These are phyloP conservation scores for Artemisia argyi DNA, from an alignment of 129 eudicot genomes.

Conservation along the genomic window DNA sequence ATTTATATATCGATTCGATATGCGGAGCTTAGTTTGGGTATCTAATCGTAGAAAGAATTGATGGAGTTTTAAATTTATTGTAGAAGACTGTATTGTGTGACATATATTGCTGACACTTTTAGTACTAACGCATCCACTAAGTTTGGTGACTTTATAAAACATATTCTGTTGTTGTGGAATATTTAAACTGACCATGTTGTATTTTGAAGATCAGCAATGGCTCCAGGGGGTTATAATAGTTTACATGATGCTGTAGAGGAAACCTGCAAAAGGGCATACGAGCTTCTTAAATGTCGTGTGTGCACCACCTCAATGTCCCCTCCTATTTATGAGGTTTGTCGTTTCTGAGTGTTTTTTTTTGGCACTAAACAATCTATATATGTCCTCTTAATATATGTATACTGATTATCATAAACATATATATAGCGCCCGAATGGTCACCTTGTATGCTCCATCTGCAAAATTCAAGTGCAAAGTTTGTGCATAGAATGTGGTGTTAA, in stretches of 20 bases:
- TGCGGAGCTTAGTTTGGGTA: no score
- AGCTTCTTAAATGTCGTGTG: constrained; percentile 14
- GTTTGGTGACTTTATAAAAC: no score
- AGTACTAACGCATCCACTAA: no score
- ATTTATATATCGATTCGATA: no score
- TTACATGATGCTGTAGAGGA: not conserved
- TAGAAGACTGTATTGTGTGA: no score
- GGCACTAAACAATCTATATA: not conserved
- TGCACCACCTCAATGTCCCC: constrained; percentile 9
- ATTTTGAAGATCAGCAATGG: not conserved
- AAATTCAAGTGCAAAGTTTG: not conserved
- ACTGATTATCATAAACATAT: not conserved
- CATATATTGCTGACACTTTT: no score
- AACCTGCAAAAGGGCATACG: not conserved
- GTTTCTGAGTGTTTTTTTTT: no score
- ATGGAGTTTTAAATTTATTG: no score
- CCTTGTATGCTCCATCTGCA: constrained; percentile 1
- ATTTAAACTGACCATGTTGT: no score
- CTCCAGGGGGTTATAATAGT: not conserved
- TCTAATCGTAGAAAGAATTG: no score
- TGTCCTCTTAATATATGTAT: not conserved
- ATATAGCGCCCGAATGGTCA: constrained; percentile 6
- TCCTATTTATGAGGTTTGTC: constrained; percentile 15
- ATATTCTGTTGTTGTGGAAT: no score
- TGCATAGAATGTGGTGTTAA: not conserved